These are phyloP conservation scores for Begonia fuchsioides DNA, from an alignment of 306 rosid genomes.

Conservation along the genomic window DNA sequence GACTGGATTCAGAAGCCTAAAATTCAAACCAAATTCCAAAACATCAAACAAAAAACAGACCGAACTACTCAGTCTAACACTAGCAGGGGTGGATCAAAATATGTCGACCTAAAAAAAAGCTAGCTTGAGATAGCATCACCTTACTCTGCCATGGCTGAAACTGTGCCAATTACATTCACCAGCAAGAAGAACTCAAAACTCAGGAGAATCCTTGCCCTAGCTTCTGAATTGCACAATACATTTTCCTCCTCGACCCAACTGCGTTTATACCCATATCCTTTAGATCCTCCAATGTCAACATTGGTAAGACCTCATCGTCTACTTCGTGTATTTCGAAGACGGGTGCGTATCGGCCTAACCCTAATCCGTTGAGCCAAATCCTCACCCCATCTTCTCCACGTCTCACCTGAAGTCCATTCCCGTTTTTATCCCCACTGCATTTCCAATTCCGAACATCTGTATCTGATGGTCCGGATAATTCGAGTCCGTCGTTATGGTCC, in stretches of 20 bases:
- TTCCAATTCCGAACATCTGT: slow-evolving; percentile 62
- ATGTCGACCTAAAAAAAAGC: slow-evolving; percentile 6
- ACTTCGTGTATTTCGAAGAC: slow-evolving; percentile 92
- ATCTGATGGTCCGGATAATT: slow-evolving; percentile 72
- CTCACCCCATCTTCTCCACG: slow-evolving; percentile 75
- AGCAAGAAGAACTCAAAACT: slow-evolving; percentile 7
- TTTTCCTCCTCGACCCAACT: slow-evolving; percentile 81
- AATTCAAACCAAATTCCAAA: neutral
- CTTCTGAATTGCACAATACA: slow-evolving; percentile 86
- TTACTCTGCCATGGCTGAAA: slow-evolving; percentile 42
- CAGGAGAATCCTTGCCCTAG: slow-evolving; percentile 82
- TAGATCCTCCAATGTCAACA: slow-evolving; percentile 77
- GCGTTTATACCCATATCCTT: slow-evolving; percentile 92
- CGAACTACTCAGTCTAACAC: neutral
- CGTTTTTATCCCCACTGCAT: slow-evolving; percentile 38
- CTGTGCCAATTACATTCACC: neutral
- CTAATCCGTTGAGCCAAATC: slow-evolving; percentile 88
- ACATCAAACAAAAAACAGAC: neutral
- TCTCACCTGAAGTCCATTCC: slow-evolving; percentile 35
- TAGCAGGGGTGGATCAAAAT: neutral
- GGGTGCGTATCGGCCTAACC: slow-evolving; percentile 81
- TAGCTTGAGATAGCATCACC: slow-evolving; percentile 18
- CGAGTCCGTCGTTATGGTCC: slow-evolving; percentile 56
- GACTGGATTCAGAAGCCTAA: neutral
- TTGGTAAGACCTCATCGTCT: slow-evolving; percentile 85